Conservation (phyloP, 1,284 basidiomycete species). For the Rhodotorula sp. region DNA sequence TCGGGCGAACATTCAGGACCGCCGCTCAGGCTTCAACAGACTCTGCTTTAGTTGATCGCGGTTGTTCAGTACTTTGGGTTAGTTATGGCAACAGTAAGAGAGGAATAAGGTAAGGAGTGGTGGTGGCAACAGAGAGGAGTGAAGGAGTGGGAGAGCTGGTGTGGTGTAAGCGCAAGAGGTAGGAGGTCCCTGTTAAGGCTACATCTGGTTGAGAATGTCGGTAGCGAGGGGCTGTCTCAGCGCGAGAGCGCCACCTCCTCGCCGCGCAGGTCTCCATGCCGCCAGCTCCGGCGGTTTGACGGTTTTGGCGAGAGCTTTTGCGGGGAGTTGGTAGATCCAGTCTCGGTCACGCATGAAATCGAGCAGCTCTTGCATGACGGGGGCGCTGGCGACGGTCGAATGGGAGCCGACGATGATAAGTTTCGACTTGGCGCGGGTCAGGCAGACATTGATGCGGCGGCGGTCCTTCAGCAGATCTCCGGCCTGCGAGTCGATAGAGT, state of each 20-base stretch:
- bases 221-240: constrained; percentile 1
- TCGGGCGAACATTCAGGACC: too few relatives aligned
- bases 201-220: constrained; percentile 20
- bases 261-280: background rate
- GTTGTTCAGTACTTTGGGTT: too few relatives aligned
- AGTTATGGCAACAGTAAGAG: too few relatives aligned
- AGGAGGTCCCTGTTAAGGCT: background rate
- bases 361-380: constrained; percentile 51
- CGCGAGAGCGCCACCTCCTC: constrained; percentile 11
- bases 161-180: too few relatives aligned
- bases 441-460: constrained; percentile 92
- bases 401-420: constrained; percentile 84
- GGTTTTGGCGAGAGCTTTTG: background rate
- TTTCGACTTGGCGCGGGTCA: constrained; percentile 88
- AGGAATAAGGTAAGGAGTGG: background rate
- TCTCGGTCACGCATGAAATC: constrained; percentile 63
- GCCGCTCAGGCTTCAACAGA: background rate
- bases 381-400: constrained; percentile 62
- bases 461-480: constrained; percentile 93
- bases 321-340: constrained; percentile 64
- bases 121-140: too few relatives aligned
- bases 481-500: constrained; percentile 55
- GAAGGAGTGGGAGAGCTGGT: too few relatives aligned
- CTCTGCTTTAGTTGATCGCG: too few relatives aligned
- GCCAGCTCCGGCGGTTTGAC: background rate